Conservation (phyloP, 2,329 filamentous ascomycete genomes). For the Drechslerella stenobrocha region DNA sequence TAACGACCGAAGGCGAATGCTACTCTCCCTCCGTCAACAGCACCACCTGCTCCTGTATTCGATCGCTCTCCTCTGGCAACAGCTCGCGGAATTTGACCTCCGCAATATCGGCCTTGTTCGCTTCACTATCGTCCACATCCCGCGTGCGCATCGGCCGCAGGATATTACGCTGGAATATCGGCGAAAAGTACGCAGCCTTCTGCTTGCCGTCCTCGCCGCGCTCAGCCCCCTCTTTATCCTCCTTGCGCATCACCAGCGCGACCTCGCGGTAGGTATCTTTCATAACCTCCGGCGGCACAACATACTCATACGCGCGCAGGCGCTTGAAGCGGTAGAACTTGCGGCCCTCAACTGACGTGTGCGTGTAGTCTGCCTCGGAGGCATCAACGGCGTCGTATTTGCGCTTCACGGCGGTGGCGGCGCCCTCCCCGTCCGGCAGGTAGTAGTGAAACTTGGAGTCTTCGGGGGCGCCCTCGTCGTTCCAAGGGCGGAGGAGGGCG, state of each 20-base stretch:
- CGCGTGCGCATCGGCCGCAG: constrained; percentile 42
- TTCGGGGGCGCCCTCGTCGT: constrained; percentile 62
- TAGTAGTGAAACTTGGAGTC: constrained; percentile 68
- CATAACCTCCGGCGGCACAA: constrained; percentile 61
- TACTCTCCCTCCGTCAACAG: constrained; percentile 44
- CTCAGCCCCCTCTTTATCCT: constrained; percentile 57
- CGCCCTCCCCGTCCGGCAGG: constrained; percentile 60
- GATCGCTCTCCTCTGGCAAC: constrained; percentile 35
- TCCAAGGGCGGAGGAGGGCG: constrained; percentile 66
- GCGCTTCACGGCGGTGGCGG: constrained; percentile 63
- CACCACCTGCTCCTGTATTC: constrained; percentile 44
- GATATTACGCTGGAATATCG: constrained; percentile 57
- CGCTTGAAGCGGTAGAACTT: constrained; percentile 66
- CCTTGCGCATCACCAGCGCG: constrained; percentile 64
- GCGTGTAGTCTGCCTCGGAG: constrained; percentile 61
- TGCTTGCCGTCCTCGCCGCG: constrained; percentile 63
- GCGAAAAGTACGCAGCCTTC: constrained; percentile 69
- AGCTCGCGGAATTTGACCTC: constrained; percentile 46
- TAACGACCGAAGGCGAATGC: constrained; percentile 6
- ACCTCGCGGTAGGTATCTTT: constrained; percentile 60
- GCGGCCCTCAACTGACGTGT: constrained; percentile 58
- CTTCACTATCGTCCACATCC: constrained; percentile 45
- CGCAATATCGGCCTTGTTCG: constrained; percentile 44
- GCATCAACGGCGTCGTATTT: constrained; percentile 65
- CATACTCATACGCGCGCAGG: constrained; percentile 65